phyloP scores from a whole-genome alignment of 352 stramenopile genomes.

The Saprolegnia diclina region DNA sequence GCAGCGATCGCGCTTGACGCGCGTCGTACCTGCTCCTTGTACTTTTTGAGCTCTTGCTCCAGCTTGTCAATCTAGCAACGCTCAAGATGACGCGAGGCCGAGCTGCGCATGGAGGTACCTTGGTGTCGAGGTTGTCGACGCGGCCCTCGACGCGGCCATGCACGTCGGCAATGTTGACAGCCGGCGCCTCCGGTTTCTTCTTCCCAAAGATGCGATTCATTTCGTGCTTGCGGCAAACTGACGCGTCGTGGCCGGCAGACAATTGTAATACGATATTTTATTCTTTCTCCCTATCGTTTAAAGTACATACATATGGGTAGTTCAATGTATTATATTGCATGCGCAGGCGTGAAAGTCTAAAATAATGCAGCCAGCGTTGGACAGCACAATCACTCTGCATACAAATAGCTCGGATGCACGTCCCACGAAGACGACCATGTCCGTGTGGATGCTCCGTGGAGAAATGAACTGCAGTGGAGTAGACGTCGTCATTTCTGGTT shows the following conservation, averaged over 20 bases:
- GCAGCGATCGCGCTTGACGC: neutral
- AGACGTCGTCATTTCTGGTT: no score
- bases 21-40: slow-evolving; percentile 51
- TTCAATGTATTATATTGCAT: no score
- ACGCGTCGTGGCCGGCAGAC: neutral
- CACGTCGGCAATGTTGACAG: slow-evolving; percentile 78
- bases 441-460: no score
- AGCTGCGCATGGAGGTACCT: slow-evolving; percentile 36
- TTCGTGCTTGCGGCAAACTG: neutral
- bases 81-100: neutral
- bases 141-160: slow-evolving; percentile 64
- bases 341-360: no score
- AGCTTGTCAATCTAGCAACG: slow-evolving; percentile 61
- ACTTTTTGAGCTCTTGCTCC: slow-evolving; percentile 76
- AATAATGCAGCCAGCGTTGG: neutral
- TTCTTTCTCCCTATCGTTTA: no score
- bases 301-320: no score
- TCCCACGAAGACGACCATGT: no score
- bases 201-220: slow-evolving; percentile 86
- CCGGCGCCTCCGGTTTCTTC: slow-evolving; percentile 66
- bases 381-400: neutral
- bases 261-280: neutral
- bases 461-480: no score
- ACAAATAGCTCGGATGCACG: neutral
- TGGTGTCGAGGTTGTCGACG: slow-evolving; percentile 70